A percentile compares a stretch with the other conserved stretches of the same genome.
Evolutionary conservation across 2,329 filamentous ascomycete species (phyloP).

Genomic region (Sporothrix phasma): DNA sequence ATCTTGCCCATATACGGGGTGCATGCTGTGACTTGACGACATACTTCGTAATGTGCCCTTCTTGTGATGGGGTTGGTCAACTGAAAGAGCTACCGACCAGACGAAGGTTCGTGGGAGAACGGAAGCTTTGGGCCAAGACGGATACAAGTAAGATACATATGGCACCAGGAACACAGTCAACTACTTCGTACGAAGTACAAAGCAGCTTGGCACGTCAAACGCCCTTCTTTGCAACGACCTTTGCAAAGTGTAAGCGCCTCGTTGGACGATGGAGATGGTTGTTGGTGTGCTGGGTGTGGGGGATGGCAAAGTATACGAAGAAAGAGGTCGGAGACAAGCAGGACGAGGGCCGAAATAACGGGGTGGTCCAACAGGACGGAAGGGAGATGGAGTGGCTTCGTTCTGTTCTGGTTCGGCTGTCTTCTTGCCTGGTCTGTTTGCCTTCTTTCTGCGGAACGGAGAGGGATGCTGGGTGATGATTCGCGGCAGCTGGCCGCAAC

Average conservation of each 20-base stretch:
- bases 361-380: not conserved
- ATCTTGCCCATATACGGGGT: not conserved
- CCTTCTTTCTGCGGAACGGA: slow-evolving; percentile 3
- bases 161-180: too few relatives aligned
- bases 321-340: not conserved
- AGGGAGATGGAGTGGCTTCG: not conserved
- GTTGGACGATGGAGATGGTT: not conserved
- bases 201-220: not conserved
- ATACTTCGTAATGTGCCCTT: too few relatives aligned
- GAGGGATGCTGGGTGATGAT: slow-evolving; percentile 5
- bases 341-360: not conserved
- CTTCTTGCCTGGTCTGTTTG: not conserved
- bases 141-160: too few relatives aligned
- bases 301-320: slow-evolving; percentile 4
- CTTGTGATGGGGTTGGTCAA: too few relatives aligned
- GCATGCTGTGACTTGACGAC: not conserved
- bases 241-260: not conserved
- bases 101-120: too few relatives aligned
- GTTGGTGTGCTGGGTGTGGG: slow-evolving; percentile 5
- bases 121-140: too few relatives aligned
- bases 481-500: not conserved
- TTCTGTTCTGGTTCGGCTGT: not conserved
- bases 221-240: too few relatives aligned
- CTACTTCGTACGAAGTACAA: too few relatives aligned
- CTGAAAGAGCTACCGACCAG: not conserved